A percentile compares a stretch with the other conserved stretches of the same genome.
These are phyloP conservation scores for Arthroderma sp. DNA, from an alignment of 2,329 filamentous ascomycete genomes.

Conservation along the genomic window DNA sequence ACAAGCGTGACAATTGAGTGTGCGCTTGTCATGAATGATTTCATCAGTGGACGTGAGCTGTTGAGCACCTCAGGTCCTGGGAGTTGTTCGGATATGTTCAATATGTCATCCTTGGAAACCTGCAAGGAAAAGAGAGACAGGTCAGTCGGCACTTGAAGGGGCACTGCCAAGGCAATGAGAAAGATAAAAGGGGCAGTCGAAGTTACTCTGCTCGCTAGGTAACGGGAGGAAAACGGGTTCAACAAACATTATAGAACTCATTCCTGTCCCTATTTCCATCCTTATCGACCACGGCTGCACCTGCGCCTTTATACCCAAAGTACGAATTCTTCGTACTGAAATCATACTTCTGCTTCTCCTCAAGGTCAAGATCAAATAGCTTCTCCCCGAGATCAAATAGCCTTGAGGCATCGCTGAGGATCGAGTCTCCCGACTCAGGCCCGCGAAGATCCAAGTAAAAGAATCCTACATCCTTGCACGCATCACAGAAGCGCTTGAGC, in stretches of 20 bases:
- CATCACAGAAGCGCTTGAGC: slow-evolving; percentile 22
- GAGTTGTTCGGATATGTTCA: slow-evolving; percentile 26
- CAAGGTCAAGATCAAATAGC: slow-evolving; percentile 36
- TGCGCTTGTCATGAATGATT: slow-evolving; percentile 32
- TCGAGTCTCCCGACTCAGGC: slow-evolving; percentile 22
- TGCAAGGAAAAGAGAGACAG: slow-evolving; percentile 7
- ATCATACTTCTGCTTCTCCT: slow-evolving; percentile 45
- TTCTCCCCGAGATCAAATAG: slow-evolving; percentile 35
- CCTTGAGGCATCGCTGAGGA: slow-evolving; percentile 32
- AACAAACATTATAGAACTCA: slow-evolving; percentile 42
- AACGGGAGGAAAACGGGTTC: neutral
- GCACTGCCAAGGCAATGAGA: too few species aligned
- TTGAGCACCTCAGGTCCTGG: slow-evolving; percentile 32
- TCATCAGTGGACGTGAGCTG: slow-evolving; percentile 23
- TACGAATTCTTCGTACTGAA: slow-evolving; percentile 38
- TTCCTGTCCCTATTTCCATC: slow-evolving; percentile 38
- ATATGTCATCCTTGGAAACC: slow-evolving; percentile 42
- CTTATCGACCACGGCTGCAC: slow-evolving; percentile 34
- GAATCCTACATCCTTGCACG: slow-evolving; percentile 41
- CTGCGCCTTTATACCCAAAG: slow-evolving; percentile 41
- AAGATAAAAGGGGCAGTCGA: neutral
- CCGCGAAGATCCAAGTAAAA: slow-evolving; percentile 42
- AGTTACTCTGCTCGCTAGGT: neutral
- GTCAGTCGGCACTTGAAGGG: too few species aligned
- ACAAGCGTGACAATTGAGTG: slow-evolving; percentile 36